Base-by-base conservation (phyloP, 805 yeast species). In the Saccharomycopsis sp. region DNA sequence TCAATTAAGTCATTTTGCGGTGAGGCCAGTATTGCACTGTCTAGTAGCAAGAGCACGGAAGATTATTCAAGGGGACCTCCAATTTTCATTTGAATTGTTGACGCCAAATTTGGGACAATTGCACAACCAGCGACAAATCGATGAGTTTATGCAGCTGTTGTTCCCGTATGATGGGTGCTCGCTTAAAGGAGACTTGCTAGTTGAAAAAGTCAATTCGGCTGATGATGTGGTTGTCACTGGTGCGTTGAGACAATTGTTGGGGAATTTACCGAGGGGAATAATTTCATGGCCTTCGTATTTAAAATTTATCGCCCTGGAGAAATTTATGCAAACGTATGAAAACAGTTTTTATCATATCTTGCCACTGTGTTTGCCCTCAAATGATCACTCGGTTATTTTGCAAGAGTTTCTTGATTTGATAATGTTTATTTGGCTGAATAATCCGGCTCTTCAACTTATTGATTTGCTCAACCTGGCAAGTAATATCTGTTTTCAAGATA, bases 391-490 rank as follows among this genome's bases (percentile, higher is more conserved):
- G 7, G 61, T 64, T 52, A 53, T 64, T 16, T 50, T 62, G 2
- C 65, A 64, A 50, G 68, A 65, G 39, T 65, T 63, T 48, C 50
- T 66, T 41, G 68, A 65, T 40, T 55, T 64, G 26, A 48, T 65
- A 28, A 53, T 64, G 14, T 44, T 57, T 6, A 55, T 62, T n/a
- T 59, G 49, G 44, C 40, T 34, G 21, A n/a, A n/a, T n/a, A n/a
- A n/a, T n/a, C n/a, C n/a, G n/a, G n/a, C 14, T 14, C 40, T 31
- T 9, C 22, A 29, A 20, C 13, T 47, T 8, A 38, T 31, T 26
- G 67, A 64, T 36, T 41, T 64, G 41, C 53, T 63, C 3, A 59
- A 61, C 47, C 59, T 66, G 27, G 67, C 67, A 22, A 64, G 65
- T 14, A 64, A 62, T 35, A 58, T 64, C 23, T 62, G 67, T 38